Conservation (phyloP, 768 basidiomycete species). For the Tylopilus subfusipes region DNA sequence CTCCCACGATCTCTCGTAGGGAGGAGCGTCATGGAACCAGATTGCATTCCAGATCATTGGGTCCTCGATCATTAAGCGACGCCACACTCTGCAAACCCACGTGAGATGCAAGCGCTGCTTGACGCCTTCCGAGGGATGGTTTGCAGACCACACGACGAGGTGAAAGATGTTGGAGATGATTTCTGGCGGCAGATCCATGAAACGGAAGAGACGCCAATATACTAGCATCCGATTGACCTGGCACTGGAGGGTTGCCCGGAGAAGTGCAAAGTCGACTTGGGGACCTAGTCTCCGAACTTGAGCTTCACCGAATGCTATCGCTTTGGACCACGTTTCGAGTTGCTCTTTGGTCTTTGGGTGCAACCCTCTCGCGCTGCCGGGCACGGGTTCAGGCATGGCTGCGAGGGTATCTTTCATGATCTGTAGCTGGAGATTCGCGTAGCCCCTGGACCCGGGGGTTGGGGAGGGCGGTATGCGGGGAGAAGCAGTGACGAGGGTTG, state of each 20-base stretch:
- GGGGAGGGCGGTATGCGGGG: constrained; percentile 7
- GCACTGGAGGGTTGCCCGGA: constrained; percentile 17
- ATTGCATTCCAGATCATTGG: constrained; percentile 61
- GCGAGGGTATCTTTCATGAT: constrained; percentile 20
- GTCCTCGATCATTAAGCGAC: constrained; percentile 45
- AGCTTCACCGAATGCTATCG: constrained; percentile 17
- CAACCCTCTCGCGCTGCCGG: background rate
- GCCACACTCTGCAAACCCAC: constrained; percentile 58
- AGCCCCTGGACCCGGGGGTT: constrained; percentile 18
- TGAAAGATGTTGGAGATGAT: constrained; percentile 65
- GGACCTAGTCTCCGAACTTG: constrained; percentile 21
- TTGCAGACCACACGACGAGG: constrained; percentile 51
- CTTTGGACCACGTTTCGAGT: constrained; percentile 13
- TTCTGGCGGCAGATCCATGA: constrained; percentile 63
- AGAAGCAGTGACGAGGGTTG: constrained; percentile 2
- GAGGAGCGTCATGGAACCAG: constrained; percentile 54
- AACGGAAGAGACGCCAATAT: constrained; percentile 46
- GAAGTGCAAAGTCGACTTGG: constrained; percentile 9
- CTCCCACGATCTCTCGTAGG: constrained; percentile 48
- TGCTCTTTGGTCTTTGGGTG: constrained; percentile 2
- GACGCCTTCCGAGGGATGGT: constrained; percentile 34
- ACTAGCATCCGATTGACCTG: constrained; percentile 23
- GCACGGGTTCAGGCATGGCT: constrained; percentile 17
- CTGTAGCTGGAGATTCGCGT: constrained; percentile 15
- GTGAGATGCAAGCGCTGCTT: constrained; percentile 47